Evolutionary conservation across 2,329 filamentous ascomycete genomes (phyloP).

Genomic region (Cadophora sp.): DNA sequence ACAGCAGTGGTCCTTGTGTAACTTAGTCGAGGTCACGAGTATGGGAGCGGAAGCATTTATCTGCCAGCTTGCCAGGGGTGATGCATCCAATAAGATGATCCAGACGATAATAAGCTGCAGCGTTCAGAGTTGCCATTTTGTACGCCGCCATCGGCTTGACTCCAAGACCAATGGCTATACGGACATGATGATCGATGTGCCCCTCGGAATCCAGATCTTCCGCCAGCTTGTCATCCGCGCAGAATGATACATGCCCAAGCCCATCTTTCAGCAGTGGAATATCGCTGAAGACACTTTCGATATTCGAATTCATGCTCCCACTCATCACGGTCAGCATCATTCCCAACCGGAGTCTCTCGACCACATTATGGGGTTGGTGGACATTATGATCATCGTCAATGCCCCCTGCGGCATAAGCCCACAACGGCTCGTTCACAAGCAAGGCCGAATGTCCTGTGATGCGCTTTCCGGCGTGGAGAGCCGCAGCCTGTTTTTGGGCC

Average conservation of each 20-base stretch:
- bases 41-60: no score
- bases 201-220: no score
- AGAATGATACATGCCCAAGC: no score
- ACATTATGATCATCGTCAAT: conserved; percentile 38
- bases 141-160: conserved; percentile 28
- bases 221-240: no score
- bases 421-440: conserved; percentile 37
- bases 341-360: conserved; percentile 36
- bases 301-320: no score
- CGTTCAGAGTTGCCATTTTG: conserved; percentile 37
- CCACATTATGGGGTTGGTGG: conserved; percentile 34
- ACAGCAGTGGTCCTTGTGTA: conserved; percentile 30
- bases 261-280: no score
- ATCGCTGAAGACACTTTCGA: no score
- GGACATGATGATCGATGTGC: no score
- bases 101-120: conserved; percentile 36
- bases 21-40: no score
- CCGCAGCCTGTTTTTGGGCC: conserved; percentile 38
- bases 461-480: conserved; percentile 36
- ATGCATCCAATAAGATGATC: conserved; percentile 38
- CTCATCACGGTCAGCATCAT: conserved; percentile 37
- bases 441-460: conserved; percentile 38
- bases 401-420: conserved; percentile 39
- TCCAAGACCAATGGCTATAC: no score
- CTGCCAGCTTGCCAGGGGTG: conserved; percentile 24